These are phyloP conservation scores for Lathyrus tuberosus DNA, from an alignment of 306 rosid species.

Conservation along the genomic window DNA sequence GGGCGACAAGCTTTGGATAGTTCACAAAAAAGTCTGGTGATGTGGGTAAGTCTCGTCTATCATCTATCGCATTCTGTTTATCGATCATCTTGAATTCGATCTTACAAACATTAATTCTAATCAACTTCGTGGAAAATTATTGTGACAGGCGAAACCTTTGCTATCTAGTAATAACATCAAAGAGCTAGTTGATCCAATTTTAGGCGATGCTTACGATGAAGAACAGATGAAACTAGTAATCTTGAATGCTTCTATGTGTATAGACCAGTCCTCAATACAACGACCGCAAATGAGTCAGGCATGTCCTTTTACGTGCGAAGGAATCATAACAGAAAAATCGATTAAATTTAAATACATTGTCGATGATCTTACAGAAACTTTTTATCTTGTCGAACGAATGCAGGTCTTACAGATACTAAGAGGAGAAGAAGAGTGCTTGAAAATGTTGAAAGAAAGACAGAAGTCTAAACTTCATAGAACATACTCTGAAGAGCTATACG, in stretches of 20 bases:
- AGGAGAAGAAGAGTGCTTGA: conserved; percentile 57
- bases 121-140: conserved; percentile 5
- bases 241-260: conserved; percentile 67
- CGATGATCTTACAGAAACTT: neutral
- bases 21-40: conserved; percentile 86
- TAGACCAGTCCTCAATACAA: conserved; percentile 68
- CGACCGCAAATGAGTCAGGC: conserved; percentile 89
- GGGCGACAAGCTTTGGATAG: conserved; percentile 91
- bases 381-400: neutral
- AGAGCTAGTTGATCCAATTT: conserved; percentile 73
- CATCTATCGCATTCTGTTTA: neutral
- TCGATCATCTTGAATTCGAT: conserved; percentile 12
- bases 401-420: conserved; percentile 67
- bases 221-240: conserved; percentile 65
- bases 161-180: conserved; percentile 49
- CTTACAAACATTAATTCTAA: conserved; percentile 26
- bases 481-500: conserved; percentile 75
- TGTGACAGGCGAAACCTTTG: conserved; percentile 85
- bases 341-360: conserved; percentile 14
- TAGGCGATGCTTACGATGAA: conserved; percentile 52
- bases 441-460: conserved; percentile 44
- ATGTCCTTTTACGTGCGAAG: conserved; percentile 34
- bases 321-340: neutral
- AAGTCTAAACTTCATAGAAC: conserved; percentile 67
- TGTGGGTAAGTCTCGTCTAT: conserved; percentile 71